Percentiles rank a stretch among this genome's conserved stretches.
These are phyloP conservation scores for Salpingoeca rosetta DNA, from an alignment of 78 protist species.

Conservation along the genomic window DNA sequence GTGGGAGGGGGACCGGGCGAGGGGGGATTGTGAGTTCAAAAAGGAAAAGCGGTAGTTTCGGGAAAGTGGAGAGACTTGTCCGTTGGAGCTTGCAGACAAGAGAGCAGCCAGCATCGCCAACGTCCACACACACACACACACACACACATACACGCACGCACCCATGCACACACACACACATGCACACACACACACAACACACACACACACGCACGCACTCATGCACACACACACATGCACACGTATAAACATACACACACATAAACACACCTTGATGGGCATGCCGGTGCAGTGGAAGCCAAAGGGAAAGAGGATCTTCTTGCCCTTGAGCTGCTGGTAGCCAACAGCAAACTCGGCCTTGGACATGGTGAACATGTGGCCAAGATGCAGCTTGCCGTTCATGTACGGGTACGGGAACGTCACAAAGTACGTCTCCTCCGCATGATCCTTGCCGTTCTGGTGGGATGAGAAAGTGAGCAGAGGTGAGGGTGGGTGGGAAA, in stretches of 20 bases:
- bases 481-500: neutral
- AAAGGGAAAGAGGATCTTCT: constrained; percentile 91
- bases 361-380: constrained; percentile 94
- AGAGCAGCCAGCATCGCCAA: too few relatives aligned
- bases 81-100: too few relatives aligned
- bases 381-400: constrained; percentile 98
- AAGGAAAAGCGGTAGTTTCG: too few relatives aligned
- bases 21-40: too few relatives aligned
- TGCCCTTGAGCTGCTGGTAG: constrained; percentile 87
- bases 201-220: neutral
- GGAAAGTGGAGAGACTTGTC: too few relatives aligned
- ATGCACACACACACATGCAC: neutral
- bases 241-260: too few relatives aligned
- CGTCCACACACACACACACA: neutral
- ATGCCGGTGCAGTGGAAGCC: constrained; percentile 99
- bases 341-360: constrained; percentile 96
- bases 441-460: neutral
- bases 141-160: too few relatives aligned
- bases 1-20: too few relatives aligned
- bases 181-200: too few relatives aligned
- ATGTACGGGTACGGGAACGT: constrained; percentile 99
- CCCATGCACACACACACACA: too few relatives aligned
- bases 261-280: constrained; percentile 92
- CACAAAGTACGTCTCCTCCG: constrained; percentile 55
- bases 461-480: neutral